Evolutionary conservation across 345 rosid genomes (phyloP), one percentile per base, ranked within the genome.

Genomic region (Linum tenue): DNA sequence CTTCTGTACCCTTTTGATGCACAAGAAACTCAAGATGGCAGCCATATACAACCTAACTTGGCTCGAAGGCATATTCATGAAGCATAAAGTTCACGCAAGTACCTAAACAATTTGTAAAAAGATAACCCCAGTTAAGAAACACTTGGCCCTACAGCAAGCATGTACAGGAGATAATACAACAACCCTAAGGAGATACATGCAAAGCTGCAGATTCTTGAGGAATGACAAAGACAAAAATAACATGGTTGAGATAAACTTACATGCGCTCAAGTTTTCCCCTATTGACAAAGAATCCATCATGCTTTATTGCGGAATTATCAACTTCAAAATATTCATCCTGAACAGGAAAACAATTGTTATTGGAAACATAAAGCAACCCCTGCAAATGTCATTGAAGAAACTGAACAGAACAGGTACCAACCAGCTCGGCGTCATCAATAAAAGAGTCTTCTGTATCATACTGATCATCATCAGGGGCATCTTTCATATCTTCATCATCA

Each of bases 241-340:
- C 51, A 62, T n/a, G 63, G 10, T 42, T 17, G 48, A 59, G 66
- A 67, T 38, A 66, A 72, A 75, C 97, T 84, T 80, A 92, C 98
- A 81, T 67, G 72, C 86, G 81, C 74, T 92, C 98, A 76, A 92
- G 73, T 67, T 74, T 86, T 76, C 98, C 98, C 75, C 91, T 87
- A 62, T 86, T 92, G 73, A 92, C 83, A 85, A 87, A 90, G 80
- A 87, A 92, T 59, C 98, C 97, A 71, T 82, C 88, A 65, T 92
- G 92, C 74, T 89, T 89, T 71, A 87, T 76, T 62, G 84, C 85
- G 59, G 98, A 82, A 84, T 87, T 82, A 80, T 92, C 98, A 75
- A 92, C 97, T 78, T 89, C 91, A 76, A 92, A 92, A 81, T 92
- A 92, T 72, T 90, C 97, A 83, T 92, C 98, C 98, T 92, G 88